Percentiles rank a stretch among this genome's conserved stretches.
Conservation (phyloP, 257 asterid species). For the Solanum bulbocastanum region DNA sequence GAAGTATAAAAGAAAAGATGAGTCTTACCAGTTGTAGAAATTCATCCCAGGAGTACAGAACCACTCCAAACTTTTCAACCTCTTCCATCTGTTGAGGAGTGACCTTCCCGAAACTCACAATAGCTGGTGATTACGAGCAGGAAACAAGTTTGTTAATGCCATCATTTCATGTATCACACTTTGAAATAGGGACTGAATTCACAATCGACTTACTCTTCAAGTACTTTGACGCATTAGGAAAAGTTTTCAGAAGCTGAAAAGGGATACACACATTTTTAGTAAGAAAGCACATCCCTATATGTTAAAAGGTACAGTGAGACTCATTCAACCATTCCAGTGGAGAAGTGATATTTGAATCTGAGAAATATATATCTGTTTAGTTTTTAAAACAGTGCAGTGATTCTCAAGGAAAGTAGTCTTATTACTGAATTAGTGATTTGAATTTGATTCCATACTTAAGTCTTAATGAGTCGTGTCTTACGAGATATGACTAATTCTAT, state of each 20-base stretch:
- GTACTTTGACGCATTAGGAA: slow-evolving; percentile 54
- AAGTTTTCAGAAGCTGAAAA: slow-evolving; percentile 74
- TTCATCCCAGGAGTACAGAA: slow-evolving; percentile 7
- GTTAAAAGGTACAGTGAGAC: not conserved
- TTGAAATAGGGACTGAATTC: not conserved
- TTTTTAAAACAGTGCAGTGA: too few relatives aligned
- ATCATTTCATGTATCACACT: not conserved
- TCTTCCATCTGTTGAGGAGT: slow-evolving; percentile 64
- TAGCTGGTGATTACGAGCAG: slow-evolving; percentile 32
- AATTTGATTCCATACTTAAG: too few relatives aligned
- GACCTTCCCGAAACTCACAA: slow-evolving; percentile 82
- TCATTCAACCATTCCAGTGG: too few relatives aligned
- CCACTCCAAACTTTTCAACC: slow-evolving; percentile 32
- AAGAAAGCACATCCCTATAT: slow-evolving; percentile 1
- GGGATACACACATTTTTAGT: slow-evolving; percentile 13
- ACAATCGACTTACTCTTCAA: slow-evolving; percentile 58
- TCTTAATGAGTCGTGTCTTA: too few relatives aligned
- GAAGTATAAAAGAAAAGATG: not conserved
- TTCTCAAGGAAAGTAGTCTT: too few relatives aligned
- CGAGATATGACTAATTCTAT: not conserved
- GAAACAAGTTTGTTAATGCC: not conserved
- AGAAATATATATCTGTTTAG: too few relatives aligned
- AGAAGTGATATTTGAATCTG: too few relatives aligned
- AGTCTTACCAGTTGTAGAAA: slow-evolving; percentile 9
- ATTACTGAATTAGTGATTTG: too few relatives aligned